Evolutionary conservation across 192 early-diverging fungal genomes (phyloP), one percentile per base, ranked within the genome.

Genomic region (Mortierella antarctica): DNA sequence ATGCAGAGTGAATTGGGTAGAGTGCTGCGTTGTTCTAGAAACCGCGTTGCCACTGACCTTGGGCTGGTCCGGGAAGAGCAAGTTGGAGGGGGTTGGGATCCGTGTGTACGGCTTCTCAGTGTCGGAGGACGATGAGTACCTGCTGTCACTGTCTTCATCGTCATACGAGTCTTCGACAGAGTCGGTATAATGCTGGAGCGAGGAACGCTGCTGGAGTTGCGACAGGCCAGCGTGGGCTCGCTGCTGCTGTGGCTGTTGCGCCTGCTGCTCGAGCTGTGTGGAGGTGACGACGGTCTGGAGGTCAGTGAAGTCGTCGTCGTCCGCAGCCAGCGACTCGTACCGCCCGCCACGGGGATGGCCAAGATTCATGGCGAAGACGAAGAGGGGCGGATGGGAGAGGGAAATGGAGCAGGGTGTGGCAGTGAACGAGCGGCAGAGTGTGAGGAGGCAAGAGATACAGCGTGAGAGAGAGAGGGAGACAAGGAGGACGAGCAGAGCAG

Each of bases 291-390:
- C 77, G 17, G 77, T 44, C 47, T 72, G 65, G 15, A 80, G 65
- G 18, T 72, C 77, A n/a, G 52, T 52, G 49, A 60, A 65, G 57
- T 79, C 68, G 23, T 71, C 67, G 48, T 76, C 74, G n/a, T 72
- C 40, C 1, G 54, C 70, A 8, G 77, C 57, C 18, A 80, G 58
- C n/a, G 70, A 72, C 53, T 62, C 70, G 40, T 80, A 80, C 7
- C 40, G 63, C 23, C 67, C 74, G 11, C 66, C 50, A 53, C 62
- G 42, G 51, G 69, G 45, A 31, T 56, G 67, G 18, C 63, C 21
- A 40, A 73, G 49, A 52, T 73, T 62, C 57, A 61, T 67, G 46
- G 20, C 31, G 39, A 44, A 7, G 6, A 44, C 7, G 14, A 42
- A 5, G 15, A n/a, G 7, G 62, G 7, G 17, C 7, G 45, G 6